Percentiles rank a stretch among this genome's conserved stretches.
Conservation (phyloP, 192 early-diverging fungal genomes). For the Phycomyces nitens region DNA sequence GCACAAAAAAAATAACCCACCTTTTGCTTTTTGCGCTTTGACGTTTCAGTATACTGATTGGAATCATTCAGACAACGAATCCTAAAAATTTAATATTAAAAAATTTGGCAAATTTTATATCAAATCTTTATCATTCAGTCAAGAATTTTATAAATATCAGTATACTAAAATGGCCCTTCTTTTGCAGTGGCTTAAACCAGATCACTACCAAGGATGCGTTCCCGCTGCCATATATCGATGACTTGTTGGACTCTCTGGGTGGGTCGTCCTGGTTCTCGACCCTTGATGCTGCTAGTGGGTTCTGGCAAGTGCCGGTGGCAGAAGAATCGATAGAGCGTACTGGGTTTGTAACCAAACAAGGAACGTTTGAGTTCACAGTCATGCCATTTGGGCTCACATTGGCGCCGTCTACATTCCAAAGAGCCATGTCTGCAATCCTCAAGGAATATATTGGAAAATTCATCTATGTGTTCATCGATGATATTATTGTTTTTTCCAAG, state of each 20-base stretch:
- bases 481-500: constrained; percentile 38
- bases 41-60: no score
- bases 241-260: constrained; percentile 21
- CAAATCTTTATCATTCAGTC: no score
- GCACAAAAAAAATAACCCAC: no score
- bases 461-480: constrained; percentile 34
- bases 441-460: constrained; percentile 25
- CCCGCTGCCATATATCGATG: constrained; percentile 35
- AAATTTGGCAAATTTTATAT: no score
- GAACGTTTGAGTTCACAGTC: constrained; percentile 50
- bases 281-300: constrained; percentile 15
- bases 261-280: constrained; percentile 32
- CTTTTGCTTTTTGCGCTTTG: no score
- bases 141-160: no score
- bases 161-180: no score
- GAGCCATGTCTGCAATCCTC: constrained; percentile 44
- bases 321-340: constrained; percentile 5
- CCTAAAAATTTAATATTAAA: no score
- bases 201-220: constrained; percentile 38
- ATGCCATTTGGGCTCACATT: constrained; percentile 63
- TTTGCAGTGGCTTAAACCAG: constrained; percentile 34
- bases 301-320: constrained; percentile 12
- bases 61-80: no score
- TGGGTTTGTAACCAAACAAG: constrained; percentile 34
- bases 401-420: constrained; percentile 54